Evolutionary conservation across 176 grass and related monocot species (phyloP), one percentile per base, ranked within the genome.

Genomic region (Eragrostis curvula): DNA sequence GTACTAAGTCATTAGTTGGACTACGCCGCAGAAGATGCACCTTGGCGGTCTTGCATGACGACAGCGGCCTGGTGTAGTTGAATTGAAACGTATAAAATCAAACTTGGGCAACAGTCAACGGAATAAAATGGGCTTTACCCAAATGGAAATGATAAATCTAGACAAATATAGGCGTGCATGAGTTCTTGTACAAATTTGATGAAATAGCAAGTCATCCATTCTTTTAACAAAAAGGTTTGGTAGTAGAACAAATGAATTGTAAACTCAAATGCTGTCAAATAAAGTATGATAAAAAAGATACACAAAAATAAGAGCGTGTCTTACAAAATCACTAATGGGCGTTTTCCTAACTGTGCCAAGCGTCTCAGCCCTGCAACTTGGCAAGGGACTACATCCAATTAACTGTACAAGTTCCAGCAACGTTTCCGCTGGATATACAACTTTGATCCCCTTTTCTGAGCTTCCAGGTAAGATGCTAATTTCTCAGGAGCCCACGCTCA

Each of bases 201-300:
- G 27, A 45, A 29, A 45, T 28, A 55, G 45, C n/a, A 61, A 27
- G n/a, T 44, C 18, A 61, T 66, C 46, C 28, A 24, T 50, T 52
- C 1, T 51, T 79, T 29, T 52, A 68, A 80, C 30, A 68, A 79
- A 66, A 79, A 79, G 3, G 14, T 16, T 30, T 24, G 32, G 14
- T 42, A 45, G 9, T 61, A 28, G 28, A 61, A 61, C 13, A 77
- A 76, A 77, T 61, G 55, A 17, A 63, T 39, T 7, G 74, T 75
- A 74, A 64, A 81, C 3, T 62, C 55, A 75, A 81, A 63, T 81
- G 70, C 8, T 64, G 21, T 70, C 18, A 63, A 51, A 28, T 32
- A 47, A 24, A 70, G 68, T 83, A 21, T 18, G n/a, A 6, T 41
- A 63, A 8, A 8, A 52, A 85, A 5, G 68, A 57, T 56, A 53